Evolutionary conservation across 371 early-diverging fungal genomes (phyloP), one percentile per base, ranked within the genome.

Genomic region (Mortierella sp.): DNA sequence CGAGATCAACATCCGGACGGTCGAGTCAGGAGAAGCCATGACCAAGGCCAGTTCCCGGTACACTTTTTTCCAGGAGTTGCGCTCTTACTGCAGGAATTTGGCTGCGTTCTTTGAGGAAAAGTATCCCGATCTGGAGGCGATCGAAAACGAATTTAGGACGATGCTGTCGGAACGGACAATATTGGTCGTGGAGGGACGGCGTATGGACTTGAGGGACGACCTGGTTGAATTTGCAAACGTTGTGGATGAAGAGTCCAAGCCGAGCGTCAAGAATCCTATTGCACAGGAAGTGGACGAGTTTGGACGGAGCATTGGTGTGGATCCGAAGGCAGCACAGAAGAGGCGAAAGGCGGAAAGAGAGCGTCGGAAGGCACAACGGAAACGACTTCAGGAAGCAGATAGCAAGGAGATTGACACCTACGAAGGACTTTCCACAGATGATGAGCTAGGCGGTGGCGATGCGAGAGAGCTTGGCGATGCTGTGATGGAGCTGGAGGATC

Each of bases 81-180:
- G 86, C 39, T 86, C 88, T 1, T 93, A 87, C 79, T 86, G 92
- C 26, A 88, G 90, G 29, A 91, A 92, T 71, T 79, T 94, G 55
- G 93, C 91, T 2, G 92, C 92, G 47, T 91, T 94, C 70, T 87
- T 94, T 48, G 95, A 95, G 79, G 90, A 86, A 29, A 79, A 94
- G 89, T 91, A 91, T 74, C 90, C 92, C 0, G 88, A 88, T 26
- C 79, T 94, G 37, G 93, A 93, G 66, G 72, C 88, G 34, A 78
- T 93, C n/a, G 94, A 94, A 75, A 77, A 70, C 14, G 85, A 91
- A 48, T 89, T 86, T 45, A 86, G 88, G 55, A 80, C 85, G n/a
- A 53, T 90, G 16, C 76, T 91, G 26, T 75, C 80, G 7, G 84
- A 87, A 31, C 85, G 86, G 50, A 85, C 88, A 2, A 85, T 87